Base-by-base conservation (phyloP, 2,329 filamentous ascomycete genomes). In the Aspergillus aculeatinus region DNA sequence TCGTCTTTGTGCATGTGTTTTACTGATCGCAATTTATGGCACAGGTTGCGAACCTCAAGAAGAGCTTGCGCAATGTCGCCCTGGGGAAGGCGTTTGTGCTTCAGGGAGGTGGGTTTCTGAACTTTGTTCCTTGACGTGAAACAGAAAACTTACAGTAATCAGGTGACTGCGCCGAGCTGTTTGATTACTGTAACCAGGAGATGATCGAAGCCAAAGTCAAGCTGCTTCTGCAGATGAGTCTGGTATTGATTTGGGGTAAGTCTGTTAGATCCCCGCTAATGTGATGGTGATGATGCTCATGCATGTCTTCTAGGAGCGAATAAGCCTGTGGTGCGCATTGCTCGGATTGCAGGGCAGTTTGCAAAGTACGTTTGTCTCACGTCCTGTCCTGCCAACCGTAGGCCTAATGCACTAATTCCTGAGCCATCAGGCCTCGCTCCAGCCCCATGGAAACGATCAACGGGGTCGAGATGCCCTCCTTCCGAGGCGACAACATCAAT, bases 131-230 rank as follows among this genome's bases (percentile, higher is more conserved):
- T 33, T 35, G 11, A 21, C 3, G 7, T 19, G 19, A 10, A 5
- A 33, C 21, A 11, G 23, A 31, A n/a, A 21, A 12, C n/a, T 42
- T 16, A 33, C 42, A 14, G 11, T 58, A 12, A 48, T 12, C 9
- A 79, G 76, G 79, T 51, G 95, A 99, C 79, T 99, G 95, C 73
- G 95, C 95, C 16, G 95, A 99, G 80, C 85, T 98, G 10, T 99
- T 99, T 72, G 92, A 95, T 76, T 99, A 99, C 81, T 99, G 95
- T 77, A 88, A 90, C 69, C 89, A 92, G 74, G 85, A 85, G 14
- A 89, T 90, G 65, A 97, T 99, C 68, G 92, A 98, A 78, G 89
- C 91, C 64, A 99, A 98, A 82, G 92, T 98, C 77, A 98, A 98
- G 80, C 85, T 99, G 27, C 84, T 99, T 31, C 81, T 99, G 61